These are phyloP conservation scores for Rhodotorula sp. DNA, from an alignment of 1,284 basidiomycete genomes.

Conservation along the genomic window DNA sequence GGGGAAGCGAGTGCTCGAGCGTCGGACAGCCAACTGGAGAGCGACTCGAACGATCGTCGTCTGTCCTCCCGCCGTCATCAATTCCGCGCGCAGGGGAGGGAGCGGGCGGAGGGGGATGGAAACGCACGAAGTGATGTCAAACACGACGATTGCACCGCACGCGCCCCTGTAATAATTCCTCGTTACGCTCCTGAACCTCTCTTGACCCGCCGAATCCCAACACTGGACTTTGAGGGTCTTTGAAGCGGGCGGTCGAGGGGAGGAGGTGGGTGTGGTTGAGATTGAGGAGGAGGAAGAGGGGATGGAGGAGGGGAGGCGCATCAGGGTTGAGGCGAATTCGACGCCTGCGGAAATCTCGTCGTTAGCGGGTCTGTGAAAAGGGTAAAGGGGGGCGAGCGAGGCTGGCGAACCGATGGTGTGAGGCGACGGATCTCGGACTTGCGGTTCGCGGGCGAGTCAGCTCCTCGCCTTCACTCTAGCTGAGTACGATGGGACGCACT, in stretches of 20 bases:
- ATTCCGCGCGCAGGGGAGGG: not conserved
- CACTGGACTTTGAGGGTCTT: slow-evolving; percentile 58
- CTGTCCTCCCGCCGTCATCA: slow-evolving; percentile 19
- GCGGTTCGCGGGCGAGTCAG: slow-evolving; percentile 25
- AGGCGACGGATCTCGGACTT: slow-evolving; percentile 95
- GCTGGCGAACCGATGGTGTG: slow-evolving; percentile 79
- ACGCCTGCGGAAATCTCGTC: slow-evolving; percentile 22
- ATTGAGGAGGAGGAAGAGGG: not conserved
- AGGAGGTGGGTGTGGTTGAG: slow-evolving; percentile 28
- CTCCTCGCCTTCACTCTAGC: not conserved
- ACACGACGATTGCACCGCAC: slow-evolving; percentile 87
- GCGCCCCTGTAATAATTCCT: slow-evolving; percentile 95
- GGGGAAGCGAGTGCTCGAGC: slow-evolving; percentile 82
- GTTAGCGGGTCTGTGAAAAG: not conserved
- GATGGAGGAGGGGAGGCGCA: slow-evolving; percentile 39
- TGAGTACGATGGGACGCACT: slow-evolving; percentile 59
- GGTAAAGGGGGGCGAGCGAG: too few species aligned
- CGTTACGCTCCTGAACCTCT: slow-evolving; percentile 94
- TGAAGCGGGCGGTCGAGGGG: slow-evolving; percentile 17
- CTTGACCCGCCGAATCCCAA: slow-evolving; percentile 85
- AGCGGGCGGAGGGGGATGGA: not conserved
- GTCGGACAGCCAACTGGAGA: slow-evolving; percentile 80
- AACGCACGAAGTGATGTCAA: slow-evolving; percentile 72
- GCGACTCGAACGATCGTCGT: slow-evolving; percentile 42
- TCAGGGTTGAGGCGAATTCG: slow-evolving; percentile 45